A percentile compares a stretch with the other conserved stretches of the same genome.
phyloP scores from a whole-genome alignment of 2,329 filamentous ascomycete genomes.

The Eutypa lata region DNA sequence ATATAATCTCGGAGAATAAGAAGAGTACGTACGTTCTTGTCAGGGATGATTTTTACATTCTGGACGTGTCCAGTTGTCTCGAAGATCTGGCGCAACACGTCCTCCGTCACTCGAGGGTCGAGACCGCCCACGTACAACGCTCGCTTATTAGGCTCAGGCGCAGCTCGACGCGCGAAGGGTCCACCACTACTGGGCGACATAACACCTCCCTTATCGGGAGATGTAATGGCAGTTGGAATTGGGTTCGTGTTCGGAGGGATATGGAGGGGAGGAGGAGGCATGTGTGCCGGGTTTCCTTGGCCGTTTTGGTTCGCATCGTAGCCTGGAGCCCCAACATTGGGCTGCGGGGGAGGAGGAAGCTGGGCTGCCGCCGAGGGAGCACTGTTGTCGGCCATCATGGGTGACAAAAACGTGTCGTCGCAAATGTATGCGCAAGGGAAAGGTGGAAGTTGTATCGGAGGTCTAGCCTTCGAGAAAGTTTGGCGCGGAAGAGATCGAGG shows the following conservation, averaged over 20 bases:
- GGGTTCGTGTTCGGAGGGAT: constrained; percentile 97
- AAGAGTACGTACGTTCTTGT: constrained; percentile 86
- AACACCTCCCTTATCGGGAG: constrained; percentile 65
- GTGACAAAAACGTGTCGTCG: constrained; percentile 14
- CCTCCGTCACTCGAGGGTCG: constrained; percentile 92
- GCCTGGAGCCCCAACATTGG: constrained; percentile 68
- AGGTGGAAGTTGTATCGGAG: constrained; percentile 5
- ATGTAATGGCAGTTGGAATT: constrained; percentile 88
- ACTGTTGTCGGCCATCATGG: constrained; percentile 75
- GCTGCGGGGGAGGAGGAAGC: constrained; percentile 67
- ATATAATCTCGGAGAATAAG: background rate
- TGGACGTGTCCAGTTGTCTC: constrained; percentile 98
- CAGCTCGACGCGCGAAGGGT: constrained; percentile 81
- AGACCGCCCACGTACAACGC: constrained; percentile 94
- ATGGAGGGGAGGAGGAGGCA: constrained; percentile 87
- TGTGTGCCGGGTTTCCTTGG: constrained; percentile 68
- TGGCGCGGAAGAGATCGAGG: background rate
- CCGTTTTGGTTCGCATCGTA: constrained; percentile 74
- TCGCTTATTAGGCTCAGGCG: constrained; percentile 97
- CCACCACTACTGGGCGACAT: constrained; percentile 83
- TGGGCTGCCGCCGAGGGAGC: constrained; percentile 60
- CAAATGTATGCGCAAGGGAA: background rate
- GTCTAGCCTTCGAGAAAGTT: background rate
- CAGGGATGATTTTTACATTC: constrained; percentile 98
- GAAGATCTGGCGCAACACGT: constrained; percentile 95